Percentiles rank a stretch among this genome's conserved stretches.
Evolutionary conservation across 1,284 basidiomycete species (phyloP).

Genomic region (Boletus semigastroideus): DNA sequence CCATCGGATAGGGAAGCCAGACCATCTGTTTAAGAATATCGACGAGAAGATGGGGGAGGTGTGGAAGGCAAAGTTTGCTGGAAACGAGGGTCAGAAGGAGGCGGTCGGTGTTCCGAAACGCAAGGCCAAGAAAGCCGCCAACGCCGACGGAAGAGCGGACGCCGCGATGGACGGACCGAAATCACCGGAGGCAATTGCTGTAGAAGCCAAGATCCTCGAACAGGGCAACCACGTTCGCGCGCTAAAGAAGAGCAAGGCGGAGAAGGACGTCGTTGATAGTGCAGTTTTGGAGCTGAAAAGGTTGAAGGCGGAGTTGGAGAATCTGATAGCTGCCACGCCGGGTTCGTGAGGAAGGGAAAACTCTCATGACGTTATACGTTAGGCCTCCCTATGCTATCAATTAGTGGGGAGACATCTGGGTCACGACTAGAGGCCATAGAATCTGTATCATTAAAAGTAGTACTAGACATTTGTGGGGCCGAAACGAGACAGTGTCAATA

Average conservation of each 20-base stretch:
- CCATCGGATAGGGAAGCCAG: conserved; percentile 84
- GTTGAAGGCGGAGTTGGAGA: conserved; percentile 47
- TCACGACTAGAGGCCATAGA: background rate
- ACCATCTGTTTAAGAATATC: conserved; percentile 92
- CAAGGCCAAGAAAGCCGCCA: conserved; percentile 47
- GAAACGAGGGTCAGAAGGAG: conserved; percentile 44
- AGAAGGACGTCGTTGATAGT: conserved; percentile 65
- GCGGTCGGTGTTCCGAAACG: conserved; percentile 51
- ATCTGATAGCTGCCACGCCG: conserved; percentile 20
- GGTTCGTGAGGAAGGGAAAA: background rate
- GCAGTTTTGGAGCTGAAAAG: conserved; percentile 51
- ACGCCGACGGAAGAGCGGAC: conserved; percentile 22
- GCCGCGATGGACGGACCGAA: conserved; percentile 44
- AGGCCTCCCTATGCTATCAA: too few species aligned
- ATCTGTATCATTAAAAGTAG: background rate
- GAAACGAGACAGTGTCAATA: background rate
- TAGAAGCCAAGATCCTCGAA: conserved; percentile 70
- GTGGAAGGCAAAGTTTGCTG: conserved; percentile 84
- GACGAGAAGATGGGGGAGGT: conserved; percentile 87
- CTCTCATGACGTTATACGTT: background rate
- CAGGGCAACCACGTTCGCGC: conserved; percentile 73
- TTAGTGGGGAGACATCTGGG: background rate
- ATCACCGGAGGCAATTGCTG: conserved; percentile 59
- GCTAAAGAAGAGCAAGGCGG: conserved; percentile 66
- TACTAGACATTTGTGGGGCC: background rate